Conservation (phyloP, 179 eudicot species). For the Spergularia azorica region DNA sequence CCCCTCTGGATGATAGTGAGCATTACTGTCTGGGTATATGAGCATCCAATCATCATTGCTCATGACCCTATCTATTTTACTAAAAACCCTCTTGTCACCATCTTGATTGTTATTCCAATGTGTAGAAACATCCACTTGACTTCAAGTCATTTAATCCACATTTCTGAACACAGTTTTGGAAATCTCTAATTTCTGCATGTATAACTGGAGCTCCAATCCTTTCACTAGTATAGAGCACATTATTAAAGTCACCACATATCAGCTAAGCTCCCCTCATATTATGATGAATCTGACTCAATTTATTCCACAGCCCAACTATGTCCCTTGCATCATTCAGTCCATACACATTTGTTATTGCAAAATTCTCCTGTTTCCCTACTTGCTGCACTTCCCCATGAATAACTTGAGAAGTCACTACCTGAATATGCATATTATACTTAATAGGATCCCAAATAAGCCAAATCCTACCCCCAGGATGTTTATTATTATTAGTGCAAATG, state of each 20-base stretch:
- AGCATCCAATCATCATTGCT: neutral
- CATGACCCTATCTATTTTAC: neutral
- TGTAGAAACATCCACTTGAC: neutral
- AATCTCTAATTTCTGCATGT: neutral
- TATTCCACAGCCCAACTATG: neutral
- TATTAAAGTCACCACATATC: neutral
- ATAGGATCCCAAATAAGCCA: too few species aligned
- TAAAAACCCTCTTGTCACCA: too few species aligned
- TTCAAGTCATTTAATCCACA: neutral
- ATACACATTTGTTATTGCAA: too few species aligned
- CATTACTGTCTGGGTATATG: fast-evolving
- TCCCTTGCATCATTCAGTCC: too few species aligned
- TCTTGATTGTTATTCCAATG: neutral
- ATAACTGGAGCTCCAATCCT: neutral
- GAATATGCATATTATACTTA: too few species aligned
- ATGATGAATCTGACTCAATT: neutral
- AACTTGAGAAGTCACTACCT: too few species aligned
- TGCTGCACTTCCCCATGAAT: too few species aligned
- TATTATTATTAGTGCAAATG: too few species aligned
- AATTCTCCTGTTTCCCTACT: too few species aligned
- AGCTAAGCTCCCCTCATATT: neutral
- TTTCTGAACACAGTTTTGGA: neutral
- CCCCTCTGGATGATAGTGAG: too few species aligned
- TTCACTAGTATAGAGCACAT: neutral
- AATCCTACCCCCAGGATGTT: too few species aligned